Percentiles rank a stretch among this genome's conserved stretches.
phyloP scores from a whole-genome alignment of 176 grass and related monocot genomes.

The Triticum aestivum region DNA sequence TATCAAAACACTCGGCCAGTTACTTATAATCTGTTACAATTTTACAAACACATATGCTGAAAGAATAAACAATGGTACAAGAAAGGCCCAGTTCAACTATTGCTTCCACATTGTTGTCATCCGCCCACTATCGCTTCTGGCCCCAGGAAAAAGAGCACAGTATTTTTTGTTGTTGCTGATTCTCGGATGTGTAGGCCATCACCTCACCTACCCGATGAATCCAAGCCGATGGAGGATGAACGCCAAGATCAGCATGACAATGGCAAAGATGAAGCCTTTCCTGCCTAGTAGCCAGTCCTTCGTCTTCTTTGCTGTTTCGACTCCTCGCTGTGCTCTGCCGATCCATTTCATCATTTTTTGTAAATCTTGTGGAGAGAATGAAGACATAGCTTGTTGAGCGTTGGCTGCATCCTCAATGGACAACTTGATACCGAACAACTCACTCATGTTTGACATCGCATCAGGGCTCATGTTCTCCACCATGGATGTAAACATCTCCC shows the following conservation, averaged over 20 bases:
- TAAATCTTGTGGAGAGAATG: slow-evolving; percentile 67
- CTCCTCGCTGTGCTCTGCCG: slow-evolving; percentile 57
- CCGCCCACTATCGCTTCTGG: no score
- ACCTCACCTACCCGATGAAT: slow-evolving; percentile 48
- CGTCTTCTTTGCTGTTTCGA: slow-evolving; percentile 60
- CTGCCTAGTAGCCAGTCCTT: slow-evolving; percentile 83
- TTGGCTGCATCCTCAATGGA: slow-evolving; percentile 77
- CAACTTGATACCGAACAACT: slow-evolving; percentile 67
- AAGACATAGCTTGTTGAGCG: slow-evolving; percentile 66
- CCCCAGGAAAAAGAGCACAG: not conserved
- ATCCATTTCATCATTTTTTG: slow-evolving; percentile 86
- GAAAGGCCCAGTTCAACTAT: no score
- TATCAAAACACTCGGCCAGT: not conserved
- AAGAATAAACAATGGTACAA: not conserved
- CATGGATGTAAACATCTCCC: slow-evolving; percentile 73
- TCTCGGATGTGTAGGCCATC: slow-evolving; percentile 6
- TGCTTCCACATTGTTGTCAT: not conserved
- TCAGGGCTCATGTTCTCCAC: slow-evolving; percentile 90
- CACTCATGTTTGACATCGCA: slow-evolving; percentile 74
- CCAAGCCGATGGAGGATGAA: slow-evolving; percentile 75
- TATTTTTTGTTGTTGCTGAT: not conserved
- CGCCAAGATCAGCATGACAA: slow-evolving; percentile 81
- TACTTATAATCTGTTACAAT: not conserved
- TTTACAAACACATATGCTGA: not conserved
- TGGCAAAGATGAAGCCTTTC: slow-evolving; percentile 70